Evolutionary conservation across 2,329 filamentous ascomycete genomes (phyloP).

Genomic region (Exutisphaerella laricina): DNA sequence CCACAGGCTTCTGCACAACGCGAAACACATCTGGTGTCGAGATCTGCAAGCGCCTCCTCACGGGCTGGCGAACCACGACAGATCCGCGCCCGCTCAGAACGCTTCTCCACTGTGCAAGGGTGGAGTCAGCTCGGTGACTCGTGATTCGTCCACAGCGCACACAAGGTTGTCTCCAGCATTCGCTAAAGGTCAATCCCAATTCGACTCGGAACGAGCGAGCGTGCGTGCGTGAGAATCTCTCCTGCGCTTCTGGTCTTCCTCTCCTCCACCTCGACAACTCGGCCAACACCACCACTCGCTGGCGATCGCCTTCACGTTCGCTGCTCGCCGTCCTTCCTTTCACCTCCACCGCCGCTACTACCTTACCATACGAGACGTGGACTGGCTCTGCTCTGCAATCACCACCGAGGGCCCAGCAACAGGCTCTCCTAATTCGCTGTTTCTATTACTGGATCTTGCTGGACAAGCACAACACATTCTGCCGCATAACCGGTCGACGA

Average conservation of each 20-base stretch:
- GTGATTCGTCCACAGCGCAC: background rate
- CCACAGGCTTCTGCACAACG: background rate
- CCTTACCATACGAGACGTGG: background rate
- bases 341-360: background rate
- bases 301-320: too few species aligned
- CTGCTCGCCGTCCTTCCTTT: slow-evolving; percentile 1
- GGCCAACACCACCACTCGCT: too few species aligned
- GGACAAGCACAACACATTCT: slow-evolving; percentile 13
- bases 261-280: slow-evolving; percentile 6
- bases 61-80: background rate
- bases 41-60: background rate
- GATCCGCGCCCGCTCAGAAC: background rate
- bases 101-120: background rate
- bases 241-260: slow-evolving; percentile 10
- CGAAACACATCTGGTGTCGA: background rate
- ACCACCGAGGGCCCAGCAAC: too few species aligned
- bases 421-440: slow-evolving; percentile 6
- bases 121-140: background rate
- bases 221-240: slow-evolving; percentile 3
- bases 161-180: too few species aligned
- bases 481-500: slow-evolving; percentile 8
- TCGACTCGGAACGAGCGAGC: background rate
- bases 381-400: slow-evolving; percentile 1
- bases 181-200: background rate
- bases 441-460: slow-evolving; percentile 15